Evolutionary conservation across 2,329 filamentous ascomycete genomes (phyloP).

Genomic region (Colletotrichum sp.): DNA sequence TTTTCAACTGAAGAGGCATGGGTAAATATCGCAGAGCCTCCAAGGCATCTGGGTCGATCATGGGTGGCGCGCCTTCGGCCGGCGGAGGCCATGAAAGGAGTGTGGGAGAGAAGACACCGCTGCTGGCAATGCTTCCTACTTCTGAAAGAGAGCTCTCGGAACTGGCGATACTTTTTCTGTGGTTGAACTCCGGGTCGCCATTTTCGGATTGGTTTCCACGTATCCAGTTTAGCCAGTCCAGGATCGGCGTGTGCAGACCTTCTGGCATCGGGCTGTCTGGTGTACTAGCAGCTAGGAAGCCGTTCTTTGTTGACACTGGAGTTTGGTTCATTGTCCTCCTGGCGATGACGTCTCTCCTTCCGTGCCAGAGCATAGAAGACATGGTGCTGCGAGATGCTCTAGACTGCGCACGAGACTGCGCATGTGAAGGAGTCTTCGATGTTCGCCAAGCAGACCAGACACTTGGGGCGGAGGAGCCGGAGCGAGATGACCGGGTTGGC

Average conservation of each 20-base stretch:
- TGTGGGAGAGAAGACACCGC: constrained; percentile 12
- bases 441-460: not conserved
- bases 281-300: not conserved
- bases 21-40: not conserved
- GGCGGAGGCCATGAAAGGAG: not conserved
- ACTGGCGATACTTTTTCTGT: constrained; percentile 11
- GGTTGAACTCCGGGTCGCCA: constrained; percentile 9
- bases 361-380: constrained; percentile 17
- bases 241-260: not conserved
- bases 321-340: not conserved
- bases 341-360: constrained; percentile 5
- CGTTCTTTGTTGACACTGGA: not conserved
- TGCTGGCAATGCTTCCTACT: constrained; percentile 1
- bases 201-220: constrained; percentile 3
- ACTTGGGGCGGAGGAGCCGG: not conserved
- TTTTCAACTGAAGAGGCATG: not conserved
- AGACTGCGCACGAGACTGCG: not conserved
- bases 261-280: not conserved
- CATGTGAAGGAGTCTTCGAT: not conserved
- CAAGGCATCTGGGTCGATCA: not conserved
- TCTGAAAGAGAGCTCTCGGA: not conserved
- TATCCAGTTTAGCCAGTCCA: constrained; percentile 13
- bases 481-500: constrained; percentile 16
- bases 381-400: constrained; percentile 8
- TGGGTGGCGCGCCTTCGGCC: not conserved